phyloP scores from a whole-genome alignment of 306 rosid species.

The Quercus agrifolia region DNA sequence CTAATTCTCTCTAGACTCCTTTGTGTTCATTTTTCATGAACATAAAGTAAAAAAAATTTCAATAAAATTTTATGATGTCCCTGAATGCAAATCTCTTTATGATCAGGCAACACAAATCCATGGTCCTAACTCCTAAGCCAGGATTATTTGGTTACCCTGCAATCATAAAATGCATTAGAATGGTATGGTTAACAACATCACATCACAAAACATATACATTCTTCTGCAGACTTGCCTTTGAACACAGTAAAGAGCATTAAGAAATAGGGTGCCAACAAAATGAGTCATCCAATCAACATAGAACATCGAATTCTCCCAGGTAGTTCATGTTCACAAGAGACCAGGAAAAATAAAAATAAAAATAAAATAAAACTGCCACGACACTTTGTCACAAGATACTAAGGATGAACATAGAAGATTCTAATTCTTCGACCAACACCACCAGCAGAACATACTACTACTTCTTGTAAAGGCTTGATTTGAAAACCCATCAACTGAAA shows the following conservation, averaged over 20 bases:
- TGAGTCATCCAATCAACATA: not conserved
- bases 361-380: slow-evolving; percentile 2
- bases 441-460: slow-evolving; percentile 13
- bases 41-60: no score
- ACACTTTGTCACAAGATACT: slow-evolving; percentile 24
- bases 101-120: no score
- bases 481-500: slow-evolving; percentile 22
- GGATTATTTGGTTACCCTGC: no score
- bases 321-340: not conserved
- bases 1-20: no score
- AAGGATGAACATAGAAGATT: not conserved
- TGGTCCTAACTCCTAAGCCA: no score
- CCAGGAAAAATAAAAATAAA: no score
- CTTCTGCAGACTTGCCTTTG: not conserved
- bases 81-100: no score
- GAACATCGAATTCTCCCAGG: not conserved
- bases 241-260: not conserved
- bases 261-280: not conserved
- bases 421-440: slow-evolving; percentile 2
- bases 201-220: not conserved
- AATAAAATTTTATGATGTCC: no score
- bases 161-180: no score
- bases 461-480: slow-evolving; percentile 13
- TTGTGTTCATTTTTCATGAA: no score
- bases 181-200: no score